Base-by-base conservation (phyloP, 192 early-diverging fungal genomes). In the Coemansia sp. region DNA sequence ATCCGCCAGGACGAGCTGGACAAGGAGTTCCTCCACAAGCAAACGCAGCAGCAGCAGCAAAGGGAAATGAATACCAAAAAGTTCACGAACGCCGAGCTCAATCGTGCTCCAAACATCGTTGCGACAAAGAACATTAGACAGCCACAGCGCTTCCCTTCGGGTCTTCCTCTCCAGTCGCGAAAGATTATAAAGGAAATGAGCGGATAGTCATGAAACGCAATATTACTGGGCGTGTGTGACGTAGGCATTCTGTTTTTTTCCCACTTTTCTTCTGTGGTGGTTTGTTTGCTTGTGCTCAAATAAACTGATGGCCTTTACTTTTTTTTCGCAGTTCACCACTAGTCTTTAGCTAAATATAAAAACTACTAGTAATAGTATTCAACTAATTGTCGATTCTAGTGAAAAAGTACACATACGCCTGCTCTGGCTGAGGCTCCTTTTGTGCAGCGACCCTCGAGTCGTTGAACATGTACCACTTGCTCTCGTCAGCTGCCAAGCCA, bases 401-500 rank as follows among this genome's bases (percentile, higher is more conserved):
- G 43, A 93, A 88, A 55, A 94, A 84, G 65, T 89, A 92, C 48
- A 90, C 78, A 57, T 93, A 93, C 9, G 87, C 88, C 53, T 89
- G 87, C 25, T 81, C 87, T 12, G 86, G 64, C 65, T 89, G 85
- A 0, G 89, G 86, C 26, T 79, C 70, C 9, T 87, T 77, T 42
- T 90, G 87, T 33, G 72, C 79, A 7, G 91, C 97, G 8, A 97
- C 97, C 80, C 93, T 95, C 66, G 95, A 87, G 79, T 99, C 97
- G 79, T 99, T 99, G 81, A 91, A 96, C 61, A 99, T 77, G 58
- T 90, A 86, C 97, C 97, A 99, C 39, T 75, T 63, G 42, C 76
- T 68, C 33, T 83, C 86, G n/a, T 86, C 23, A 31, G 70, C 84
- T 2, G 63, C 30, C 48, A 76, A 59, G 23, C 74, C 75, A 37